Percentiles rank a stretch among this genome's conserved stretches.
phyloP scores from a whole-genome alignment of 495 filamentous ascomycete species.

The Pseudevernia furfuracea region DNA sequence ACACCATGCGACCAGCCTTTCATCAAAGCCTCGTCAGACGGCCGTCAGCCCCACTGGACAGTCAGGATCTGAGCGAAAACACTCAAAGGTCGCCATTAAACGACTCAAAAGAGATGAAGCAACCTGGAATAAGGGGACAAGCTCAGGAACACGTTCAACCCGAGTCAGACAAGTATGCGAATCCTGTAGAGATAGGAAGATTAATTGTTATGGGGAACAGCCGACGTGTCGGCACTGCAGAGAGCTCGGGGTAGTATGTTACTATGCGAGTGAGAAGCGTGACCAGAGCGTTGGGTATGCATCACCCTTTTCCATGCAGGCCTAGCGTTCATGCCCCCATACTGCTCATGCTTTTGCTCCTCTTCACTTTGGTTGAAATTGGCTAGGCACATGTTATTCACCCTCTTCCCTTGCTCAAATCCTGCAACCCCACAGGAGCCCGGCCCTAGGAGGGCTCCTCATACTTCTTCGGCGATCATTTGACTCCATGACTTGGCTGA shows the following conservation, averaged over 20 bases:
- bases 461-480: not conserved
- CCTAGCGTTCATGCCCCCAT: not conserved
- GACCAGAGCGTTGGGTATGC: conserved; percentile 48
- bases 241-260: conserved; percentile 43
- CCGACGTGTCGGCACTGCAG: conserved; percentile 50
- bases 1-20: not conserved
- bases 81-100: conserved; percentile 13
- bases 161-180: conserved; percentile 42
- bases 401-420: not conserved
- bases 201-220: conserved; percentile 51
- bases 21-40: not conserved
- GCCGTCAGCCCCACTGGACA: not conserved
- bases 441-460: not conserved
- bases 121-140: not conserved
- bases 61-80: not conserved
- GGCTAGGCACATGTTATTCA: not conserved
- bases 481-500: not conserved
- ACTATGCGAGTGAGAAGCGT: conserved; percentile 51
- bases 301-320: not conserved
- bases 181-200: conserved; percentile 45
- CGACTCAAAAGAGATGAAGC: conserved; percentile 14
- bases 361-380: not conserved
- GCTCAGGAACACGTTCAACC: not conserved
- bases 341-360: not conserved
- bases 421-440: not conserved